A percentile compares a stretch with the other conserved stretches of the same genome.
These are phyloP conservation scores for Pseudogymnoascus sp. DNA, from an alignment of 2,329 filamentous ascomycete genomes.

Conservation along the genomic window DNA sequence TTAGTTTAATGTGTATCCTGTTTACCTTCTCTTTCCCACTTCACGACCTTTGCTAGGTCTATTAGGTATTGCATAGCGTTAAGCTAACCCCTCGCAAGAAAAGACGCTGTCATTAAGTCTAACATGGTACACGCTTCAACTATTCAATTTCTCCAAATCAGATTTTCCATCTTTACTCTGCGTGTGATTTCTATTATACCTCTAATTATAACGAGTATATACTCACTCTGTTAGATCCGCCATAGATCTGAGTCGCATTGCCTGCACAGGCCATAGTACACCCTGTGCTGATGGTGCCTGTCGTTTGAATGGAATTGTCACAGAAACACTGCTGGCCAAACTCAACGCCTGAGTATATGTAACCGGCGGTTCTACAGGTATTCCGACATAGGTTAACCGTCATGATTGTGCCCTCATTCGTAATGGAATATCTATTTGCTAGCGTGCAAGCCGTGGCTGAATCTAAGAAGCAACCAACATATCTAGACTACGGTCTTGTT, in stretches of 20 bases:
- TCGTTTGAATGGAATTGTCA: not conserved
- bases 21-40: too few species aligned
- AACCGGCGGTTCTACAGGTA: not conserved
- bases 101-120: too few species aligned
- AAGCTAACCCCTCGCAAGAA: too few species aligned
- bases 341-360: not conserved
- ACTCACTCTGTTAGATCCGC: slow-evolving; percentile 14
- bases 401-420: slow-evolving; percentile 13
- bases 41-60: too few species aligned
- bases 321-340: not conserved
- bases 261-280: slow-evolving; percentile 23
- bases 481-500: not conserved
- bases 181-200: not conserved
- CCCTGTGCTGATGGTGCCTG: not conserved
- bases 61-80: too few species aligned
- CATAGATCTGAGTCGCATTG: slow-evolving; percentile 21
- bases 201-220: not conserved
- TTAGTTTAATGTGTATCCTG: too few species aligned
- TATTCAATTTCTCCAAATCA: not conserved
- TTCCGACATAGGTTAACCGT: not conserved
- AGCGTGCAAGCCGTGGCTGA: not conserved
- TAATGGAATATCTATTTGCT: not conserved
- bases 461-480: not conserved
- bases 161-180: not conserved
- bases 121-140: not conserved